These are phyloP conservation scores for Arthrobotrys megalospora DNA, from an alignment of 2,329 filamentous ascomycete species.

Conservation along the genomic window DNA sequence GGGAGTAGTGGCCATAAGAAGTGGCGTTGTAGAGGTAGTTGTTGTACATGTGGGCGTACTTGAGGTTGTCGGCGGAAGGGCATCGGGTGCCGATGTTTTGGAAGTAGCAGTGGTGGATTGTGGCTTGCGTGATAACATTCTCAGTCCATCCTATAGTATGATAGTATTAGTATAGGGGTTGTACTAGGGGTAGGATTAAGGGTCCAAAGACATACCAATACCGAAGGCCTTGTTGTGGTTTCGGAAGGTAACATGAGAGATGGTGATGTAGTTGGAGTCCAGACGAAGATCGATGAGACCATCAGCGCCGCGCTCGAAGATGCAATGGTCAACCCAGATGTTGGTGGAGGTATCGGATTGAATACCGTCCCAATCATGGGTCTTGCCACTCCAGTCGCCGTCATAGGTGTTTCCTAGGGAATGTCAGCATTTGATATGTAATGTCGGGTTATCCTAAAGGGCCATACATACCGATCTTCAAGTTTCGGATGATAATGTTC, in stretches of 20 bases:
- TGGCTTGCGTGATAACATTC: constrained; percentile 62
- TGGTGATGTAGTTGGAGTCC: constrained; percentile 63
- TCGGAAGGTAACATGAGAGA: constrained; percentile 62
- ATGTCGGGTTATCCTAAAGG: not conserved
- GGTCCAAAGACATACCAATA: constrained; percentile 45
- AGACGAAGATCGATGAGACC: constrained; percentile 63
- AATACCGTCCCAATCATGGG: constrained; percentile 63
- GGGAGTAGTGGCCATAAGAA: constrained; percentile 64
- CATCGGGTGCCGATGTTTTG: constrained; percentile 62
- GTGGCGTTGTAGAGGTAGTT: constrained; percentile 63
- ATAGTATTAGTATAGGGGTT: not conserved
- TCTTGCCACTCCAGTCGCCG: constrained; percentile 55
- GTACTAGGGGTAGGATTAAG: not conserved
- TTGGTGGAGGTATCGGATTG: constrained; percentile 63
- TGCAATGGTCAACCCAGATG: constrained; percentile 64
- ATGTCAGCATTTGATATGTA: not conserved
- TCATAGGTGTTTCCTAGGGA: constrained; percentile 62
- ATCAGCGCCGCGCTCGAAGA: constrained; percentile 62
- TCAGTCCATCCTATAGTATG: constrained; percentile 60
- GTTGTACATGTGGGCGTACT: constrained; percentile 62
- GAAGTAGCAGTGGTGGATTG: constrained; percentile 64
- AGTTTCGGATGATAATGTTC: constrained; percentile 63
- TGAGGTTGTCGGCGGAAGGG: constrained; percentile 63
- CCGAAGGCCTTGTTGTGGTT: constrained; percentile 64
- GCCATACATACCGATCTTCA: constrained; percentile 58